A percentile compares a stretch with the other conserved stretches of the same genome.
These are phyloP conservation scores for Gillenia trifoliata DNA, from an alignment of 306 rosid genomes.

Conservation along the genomic window DNA sequence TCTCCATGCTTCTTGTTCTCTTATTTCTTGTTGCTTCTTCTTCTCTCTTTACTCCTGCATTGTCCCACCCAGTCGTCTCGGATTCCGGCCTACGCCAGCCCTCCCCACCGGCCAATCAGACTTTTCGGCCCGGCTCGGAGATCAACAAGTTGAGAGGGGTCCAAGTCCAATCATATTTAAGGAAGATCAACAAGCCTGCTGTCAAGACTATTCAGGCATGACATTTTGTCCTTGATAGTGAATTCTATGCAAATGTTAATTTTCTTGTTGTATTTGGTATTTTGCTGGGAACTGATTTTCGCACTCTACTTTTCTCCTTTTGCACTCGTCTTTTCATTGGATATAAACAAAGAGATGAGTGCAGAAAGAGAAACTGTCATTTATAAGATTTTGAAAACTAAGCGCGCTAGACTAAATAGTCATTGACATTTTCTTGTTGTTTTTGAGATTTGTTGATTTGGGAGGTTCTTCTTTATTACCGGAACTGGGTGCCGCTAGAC, in stretches of 20 bases:
- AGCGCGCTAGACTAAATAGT: neutral
- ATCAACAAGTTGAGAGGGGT: constrained; percentile 31
- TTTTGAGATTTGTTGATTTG: neutral
- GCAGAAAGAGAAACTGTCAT: neutral
- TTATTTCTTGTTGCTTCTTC: constrained; percentile 44
- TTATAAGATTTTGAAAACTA: too few species aligned
- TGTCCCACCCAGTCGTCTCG: constrained; percentile 37
- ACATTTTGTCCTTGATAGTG: neutral
- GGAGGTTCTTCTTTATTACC: neutral
- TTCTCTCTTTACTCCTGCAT: constrained; percentile 37
- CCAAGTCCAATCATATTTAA: constrained; percentile 43
- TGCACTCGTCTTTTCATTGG: neutral
- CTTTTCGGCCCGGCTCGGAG: constrained; percentile 40
- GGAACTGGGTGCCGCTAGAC: neutral
- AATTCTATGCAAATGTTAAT: neutral
- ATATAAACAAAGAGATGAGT: too few species aligned
- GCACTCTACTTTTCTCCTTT: neutral
- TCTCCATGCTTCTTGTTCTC: constrained; percentile 52
- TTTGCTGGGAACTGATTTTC: neutral
- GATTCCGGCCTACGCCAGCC: constrained; percentile 20
- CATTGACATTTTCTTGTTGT: too few species aligned
- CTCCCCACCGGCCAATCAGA: constrained; percentile 45
- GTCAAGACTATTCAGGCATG: constrained; percentile 82
- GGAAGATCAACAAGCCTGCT: constrained; percentile 76
- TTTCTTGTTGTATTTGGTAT: neutral